Base-by-base conservation (phyloP, 345 rosid genomes). In the Limnanthes douglasii region DNA sequence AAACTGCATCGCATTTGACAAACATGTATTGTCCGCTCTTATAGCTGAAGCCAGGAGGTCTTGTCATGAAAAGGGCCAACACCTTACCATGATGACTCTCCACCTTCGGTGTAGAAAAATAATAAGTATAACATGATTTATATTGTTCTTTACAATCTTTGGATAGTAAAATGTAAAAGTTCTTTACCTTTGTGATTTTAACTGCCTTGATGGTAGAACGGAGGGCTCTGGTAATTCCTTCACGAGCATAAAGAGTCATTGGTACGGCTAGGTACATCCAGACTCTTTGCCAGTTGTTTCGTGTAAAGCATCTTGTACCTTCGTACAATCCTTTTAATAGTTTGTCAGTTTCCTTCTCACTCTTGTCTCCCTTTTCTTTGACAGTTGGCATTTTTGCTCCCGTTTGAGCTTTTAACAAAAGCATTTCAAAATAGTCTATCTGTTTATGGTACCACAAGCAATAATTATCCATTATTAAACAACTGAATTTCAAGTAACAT, bases 11-110 rank as follows among this genome's bases (percentile, higher is more conserved):
- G 47, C 93, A 80, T 65, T 90, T 85, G 58, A 90, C 60, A 37
- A 90, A 90, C 46, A 85, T 59, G 54, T 90, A 85, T 96, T 84
- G 84, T 40, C 99, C 99, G 53, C 96, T 90, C 59, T 58, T 59
- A 53, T 90, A 85, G 56, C 54, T 75, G 56, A 90, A 90, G 15
- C 75, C 93, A 7, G 54, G 60, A 31, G 98, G 99, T 57, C 85
- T 90, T 5, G 70, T 66, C 46, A 90, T 61, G 65, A 84, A 80
- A 5, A 84, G 60, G 11, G 96, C 96, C 14, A 90, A 66, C 54
- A 90, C 96, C 41, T 81, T 85, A 35, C 99, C 99, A 11, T 92
- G 13, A 43, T 85, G 80, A 53, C 75, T 78, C 20, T 67, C 64
- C 34, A 88, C 99, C 98, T 72, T 15, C 31, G 5, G 5, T 90